Base-by-base conservation (phyloP, 2,329 filamentous ascomycete genomes). In the Cordyceps javanica region DNA sequence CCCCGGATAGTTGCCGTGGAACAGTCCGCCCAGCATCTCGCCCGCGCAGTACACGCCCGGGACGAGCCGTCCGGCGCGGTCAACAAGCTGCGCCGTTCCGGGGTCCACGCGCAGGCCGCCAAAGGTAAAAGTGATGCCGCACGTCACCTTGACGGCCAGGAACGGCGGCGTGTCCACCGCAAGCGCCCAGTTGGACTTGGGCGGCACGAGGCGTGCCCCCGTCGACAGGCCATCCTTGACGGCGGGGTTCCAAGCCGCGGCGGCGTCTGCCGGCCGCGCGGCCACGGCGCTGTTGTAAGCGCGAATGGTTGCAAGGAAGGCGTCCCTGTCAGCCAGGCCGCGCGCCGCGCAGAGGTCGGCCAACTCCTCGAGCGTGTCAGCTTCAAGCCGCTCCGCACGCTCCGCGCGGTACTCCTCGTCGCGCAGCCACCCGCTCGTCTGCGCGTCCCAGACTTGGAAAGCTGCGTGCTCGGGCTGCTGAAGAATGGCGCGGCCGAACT, bases 91-190 rank as follows among this genome's bases (percentile, higher is more conserved):
- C 0, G 81, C 75, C 0, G 80, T 85, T 25, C 80, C 67, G 0
- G 82, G 75, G 50, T 82, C 75, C 2, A 85, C 77, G 5, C 76
- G 75, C 7, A 88, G 68, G 0, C 86, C 85, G 1, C 85, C 86
- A 70, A 88, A 89, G 0, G 85, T 88, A 62, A 88, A 89, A 0
- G 85, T 88, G 16, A 89, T 78, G 1, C 86, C 86, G 46, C 82
- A 83, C 4, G 79, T 81, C 3, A 88, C 83, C 62, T 82, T 82
- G 46, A 88, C 79, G 1, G 85, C 85, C 25, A 85, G 68, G 63
- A 83, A 88, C 0, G 85, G 85, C 0, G 73, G 72, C 60, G 80
- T 67, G 38, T 78, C 75, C 8, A 89, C 63, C 0, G 85, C 77
- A 6, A 83, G 62, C 0, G 85, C 85, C 86, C 85, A 88, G 61